These are phyloP conservation scores for Tetrahymena thermophila DNA, from an alignment of 73 alveolate genomes.

Conservation along the genomic window DNA sequence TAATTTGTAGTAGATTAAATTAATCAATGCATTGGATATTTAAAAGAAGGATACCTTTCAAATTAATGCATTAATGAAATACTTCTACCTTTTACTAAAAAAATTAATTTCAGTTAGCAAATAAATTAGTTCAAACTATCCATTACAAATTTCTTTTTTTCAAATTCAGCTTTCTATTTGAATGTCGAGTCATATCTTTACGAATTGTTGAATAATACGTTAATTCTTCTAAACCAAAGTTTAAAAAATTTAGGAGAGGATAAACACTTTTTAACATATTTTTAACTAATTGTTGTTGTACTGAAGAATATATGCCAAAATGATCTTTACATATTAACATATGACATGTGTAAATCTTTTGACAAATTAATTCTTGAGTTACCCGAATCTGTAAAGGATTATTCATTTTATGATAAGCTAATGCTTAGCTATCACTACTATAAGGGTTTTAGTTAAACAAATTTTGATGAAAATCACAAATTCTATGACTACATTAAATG, in stretches of 20 bases:
- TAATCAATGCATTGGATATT: neutral
- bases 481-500: neutral
- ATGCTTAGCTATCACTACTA: neutral
- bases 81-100: neutral
- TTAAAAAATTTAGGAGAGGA: neutral
- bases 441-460: neutral
- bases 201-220: neutral
- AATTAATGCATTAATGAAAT: neutral
- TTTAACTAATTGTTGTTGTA: neutral
- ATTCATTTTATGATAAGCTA: neutral
- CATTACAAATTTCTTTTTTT: no score
- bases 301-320: neutral
- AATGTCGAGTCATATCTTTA: neutral
- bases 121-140: neutral
- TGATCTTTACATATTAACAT: neutral
- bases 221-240: neutral
- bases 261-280: no score
- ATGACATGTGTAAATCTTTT: neutral
- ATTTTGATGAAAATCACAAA: neutral
- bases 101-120: neutral
- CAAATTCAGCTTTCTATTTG: neutral
- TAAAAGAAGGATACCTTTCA: neutral
- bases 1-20: neutral
- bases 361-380: neutral
- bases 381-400: neutral